Base-by-base conservation (phyloP, 257 asterid genomes). In the Solanum chiquidenum region DNA sequence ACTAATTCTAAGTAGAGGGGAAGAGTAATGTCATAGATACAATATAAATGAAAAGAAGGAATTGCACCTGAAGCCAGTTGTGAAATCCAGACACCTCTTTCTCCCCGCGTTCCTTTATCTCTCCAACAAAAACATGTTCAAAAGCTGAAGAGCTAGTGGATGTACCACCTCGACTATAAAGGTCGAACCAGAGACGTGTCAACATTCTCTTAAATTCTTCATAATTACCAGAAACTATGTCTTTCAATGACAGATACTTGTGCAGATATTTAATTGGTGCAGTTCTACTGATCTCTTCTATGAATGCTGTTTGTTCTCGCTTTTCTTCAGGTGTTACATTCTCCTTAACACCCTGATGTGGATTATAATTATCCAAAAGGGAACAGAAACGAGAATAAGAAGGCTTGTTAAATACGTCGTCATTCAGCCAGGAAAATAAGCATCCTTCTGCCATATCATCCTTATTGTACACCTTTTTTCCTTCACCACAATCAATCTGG, bases 121-220 rank as follows among this genome's bases (percentile, higher is more conserved):
- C 99, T 87, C 99, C 99, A 88, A 96, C 99, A 93, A 96, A 96
- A 87, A 95, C 99, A 94, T 96, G 99, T 90, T 96, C 99, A 90
- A 96, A 96, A 90, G 99, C 99, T 37, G 98, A 96, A 85, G 99
- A 96, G 88, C 93, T 91, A 87, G 95, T 89, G 83, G 94, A 92
- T 52, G 97, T 92, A 92, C 99, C 98, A 38, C 98, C 98, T 90
- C 99, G 90, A 75, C 94, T 94, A 90, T 92, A 96, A 88, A 94
- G 98, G 85, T 93, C 98, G 86, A 96, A 96, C 99, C 99, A 96
- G 64, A 95, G 93, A 83, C 91, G 89, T 33, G 91, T 90, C 94
- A 95, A 85, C 93, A 89, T 93, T 88, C 88, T 88, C 94, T 96
- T 95, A 83, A 96, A 95, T 10, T 94, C 98, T 80, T 92, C 88